Percentiles rank a stretch among this genome's conserved stretches.
Evolutionary conservation across 2,329 filamentous ascomycete species (phyloP).

Genomic region (Pyrenophora seminiperda): DNA sequence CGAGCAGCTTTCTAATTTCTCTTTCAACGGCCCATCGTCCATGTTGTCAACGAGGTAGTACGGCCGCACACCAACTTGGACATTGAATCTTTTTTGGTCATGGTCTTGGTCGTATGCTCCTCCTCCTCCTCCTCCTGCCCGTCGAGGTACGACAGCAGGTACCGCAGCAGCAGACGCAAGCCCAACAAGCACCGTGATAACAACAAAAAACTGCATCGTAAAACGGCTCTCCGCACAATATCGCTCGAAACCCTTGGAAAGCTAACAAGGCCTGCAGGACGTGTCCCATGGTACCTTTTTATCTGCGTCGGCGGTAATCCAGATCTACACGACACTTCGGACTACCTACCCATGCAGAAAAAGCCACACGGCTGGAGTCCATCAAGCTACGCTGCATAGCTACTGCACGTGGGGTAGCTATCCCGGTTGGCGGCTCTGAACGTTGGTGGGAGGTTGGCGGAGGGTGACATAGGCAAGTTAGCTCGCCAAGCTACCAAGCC

Average conservation of each 20-base stretch:
- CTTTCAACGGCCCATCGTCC: conserved; percentile 45
- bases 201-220: conserved; percentile 38
- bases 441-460: conserved; percentile 12
- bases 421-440: conserved; percentile 18
- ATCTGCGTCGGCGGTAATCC: conserved; percentile 20
- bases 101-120: conserved; percentile 14
- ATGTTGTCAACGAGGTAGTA: conserved; percentile 48
- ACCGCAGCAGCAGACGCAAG: conserved; percentile 38
- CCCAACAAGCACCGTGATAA: conserved; percentile 34
- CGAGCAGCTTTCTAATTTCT: conserved; percentile 46
- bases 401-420: conserved; percentile 35
- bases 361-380: conserved; percentile 18
- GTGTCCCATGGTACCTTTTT: conserved; percentile 27
- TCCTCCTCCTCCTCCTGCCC: not conserved
- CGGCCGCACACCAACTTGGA: conserved; percentile 45
- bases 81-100: conserved; percentile 33
- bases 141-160: conserved; percentile 31
- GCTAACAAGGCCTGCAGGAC: conserved; percentile 26
- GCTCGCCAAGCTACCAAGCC: conserved; percentile 29
- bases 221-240: conserved; percentile 13
- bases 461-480: conserved; percentile 17
- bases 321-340: conserved; percentile 11
- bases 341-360: conserved; percentile 6
- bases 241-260: conserved; percentile 15
- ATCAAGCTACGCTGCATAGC: conserved; percentile 21